Conservation (phyloP, 1,139 yeast genomes). For the Pichia sp. region DNA sequence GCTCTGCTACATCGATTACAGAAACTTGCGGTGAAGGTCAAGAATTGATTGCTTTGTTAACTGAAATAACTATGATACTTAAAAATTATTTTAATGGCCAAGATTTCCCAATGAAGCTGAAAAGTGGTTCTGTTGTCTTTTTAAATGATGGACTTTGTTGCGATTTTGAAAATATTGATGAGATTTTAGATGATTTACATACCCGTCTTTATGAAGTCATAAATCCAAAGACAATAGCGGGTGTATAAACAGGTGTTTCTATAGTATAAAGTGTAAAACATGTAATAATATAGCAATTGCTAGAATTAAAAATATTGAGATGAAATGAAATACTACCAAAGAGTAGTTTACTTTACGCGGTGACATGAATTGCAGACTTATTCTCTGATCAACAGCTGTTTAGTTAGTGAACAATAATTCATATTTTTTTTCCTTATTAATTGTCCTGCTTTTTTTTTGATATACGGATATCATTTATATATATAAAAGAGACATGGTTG, state of each 20-base stretch:
- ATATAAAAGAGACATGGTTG: not conserved
- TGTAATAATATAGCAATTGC: too few species aligned
- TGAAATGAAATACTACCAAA: too few species aligned
- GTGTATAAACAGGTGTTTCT: too few species aligned
- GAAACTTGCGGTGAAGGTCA: slow-evolving; percentile 1
- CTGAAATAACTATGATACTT: not conserved
- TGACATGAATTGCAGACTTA: too few species aligned
- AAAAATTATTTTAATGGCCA: slow-evolving; percentile 18
- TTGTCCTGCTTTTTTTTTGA: not conserved
- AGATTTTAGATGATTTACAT: slow-evolving; percentile 20
- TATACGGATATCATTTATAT: too few species aligned
- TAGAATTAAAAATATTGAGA: too few species aligned
- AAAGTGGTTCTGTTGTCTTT: slow-evolving; percentile 16
- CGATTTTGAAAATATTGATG: slow-evolving; percentile 19
- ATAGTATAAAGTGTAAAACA: too few species aligned
- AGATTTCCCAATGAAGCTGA: slow-evolving; percentile 9
- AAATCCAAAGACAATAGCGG: not conserved
- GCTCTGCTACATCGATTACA: not conserved
- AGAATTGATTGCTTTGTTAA: not conserved
- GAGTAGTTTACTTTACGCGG: too few species aligned
- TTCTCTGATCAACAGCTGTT: too few species aligned
- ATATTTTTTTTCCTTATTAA: too few species aligned
- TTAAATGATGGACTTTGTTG: slow-evolving; percentile 24
- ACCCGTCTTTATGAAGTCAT: slow-evolving; percentile 2
- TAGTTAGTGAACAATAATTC: too few species aligned